Evolutionary conservation across 441 rosid genomes (phyloP).

Genomic region (Sinapis alba): DNA sequence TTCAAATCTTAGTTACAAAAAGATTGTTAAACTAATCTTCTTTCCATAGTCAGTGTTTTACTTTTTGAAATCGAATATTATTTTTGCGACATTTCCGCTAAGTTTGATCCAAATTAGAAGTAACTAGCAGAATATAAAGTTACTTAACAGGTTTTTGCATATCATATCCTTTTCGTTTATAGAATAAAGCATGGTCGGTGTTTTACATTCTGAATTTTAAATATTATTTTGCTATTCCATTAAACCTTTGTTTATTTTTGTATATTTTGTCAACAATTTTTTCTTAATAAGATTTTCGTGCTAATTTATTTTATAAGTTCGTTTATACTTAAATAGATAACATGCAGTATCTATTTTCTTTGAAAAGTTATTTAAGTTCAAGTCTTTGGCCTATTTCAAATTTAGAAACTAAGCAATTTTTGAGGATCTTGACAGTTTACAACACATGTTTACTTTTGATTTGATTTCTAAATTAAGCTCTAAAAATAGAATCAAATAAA

Average conservation of each 20-base stretch:
- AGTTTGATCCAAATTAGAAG: not conserved
- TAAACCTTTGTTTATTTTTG: not conserved
- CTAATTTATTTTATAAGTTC: not conserved
- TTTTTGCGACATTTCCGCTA: not conserved
- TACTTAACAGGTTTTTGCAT: not conserved
- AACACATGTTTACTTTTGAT: not conserved
- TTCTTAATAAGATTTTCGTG: not conserved
- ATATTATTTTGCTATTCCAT: not conserved
- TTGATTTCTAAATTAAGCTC: conserved; percentile 9
- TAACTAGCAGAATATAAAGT: not conserved
- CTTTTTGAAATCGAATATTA: not conserved
- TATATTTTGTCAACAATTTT: not conserved
- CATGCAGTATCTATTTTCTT: not conserved
- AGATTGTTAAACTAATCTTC: not conserved
- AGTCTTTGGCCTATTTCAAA: conserved; percentile 15
- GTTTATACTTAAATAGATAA: not conserved
- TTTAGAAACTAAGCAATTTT: conserved; percentile 15
- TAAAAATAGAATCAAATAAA: conserved; percentile 11
- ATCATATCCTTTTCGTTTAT: not conserved
- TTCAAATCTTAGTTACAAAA: not conserved
- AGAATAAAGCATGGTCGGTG: not conserved
- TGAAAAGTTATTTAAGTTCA: not conserved
- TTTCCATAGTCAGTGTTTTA: not conserved
- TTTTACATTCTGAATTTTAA: not conserved
- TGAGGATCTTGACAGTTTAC: conserved; percentile 27